Conservation (phyloP, 495 filamentous ascomycete species). For the Halenospora varia region DNA sequence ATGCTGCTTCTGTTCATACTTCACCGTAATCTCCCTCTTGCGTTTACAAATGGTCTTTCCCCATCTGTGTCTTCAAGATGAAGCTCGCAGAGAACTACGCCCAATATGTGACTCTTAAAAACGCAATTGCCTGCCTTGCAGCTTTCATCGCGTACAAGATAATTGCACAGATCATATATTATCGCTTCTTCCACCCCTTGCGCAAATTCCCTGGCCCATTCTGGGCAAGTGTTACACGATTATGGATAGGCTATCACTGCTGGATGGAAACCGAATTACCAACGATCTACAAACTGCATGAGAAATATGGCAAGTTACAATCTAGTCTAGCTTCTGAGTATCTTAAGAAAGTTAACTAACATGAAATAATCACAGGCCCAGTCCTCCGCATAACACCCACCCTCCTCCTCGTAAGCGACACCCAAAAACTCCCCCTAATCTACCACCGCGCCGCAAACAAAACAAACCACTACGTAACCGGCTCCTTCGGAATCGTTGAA, state of each 20-base stretch:
- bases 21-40: too few species aligned
- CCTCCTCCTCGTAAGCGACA: neutral
- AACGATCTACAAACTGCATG: neutral
- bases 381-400: conserved; percentile 3
- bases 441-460: neutral
- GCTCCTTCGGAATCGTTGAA: conserved; percentile 43
- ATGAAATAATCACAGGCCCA: neutral
- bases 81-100: too few species aligned
- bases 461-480: conserved; percentile 27
- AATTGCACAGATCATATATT: conserved; percentile 2
- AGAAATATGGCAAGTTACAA: conserved; percentile 4
- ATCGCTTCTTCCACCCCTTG: conserved; percentile 9
- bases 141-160: too few species aligned
- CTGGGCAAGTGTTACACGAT: conserved; percentile 2
- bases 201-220: conserved; percentile 9
- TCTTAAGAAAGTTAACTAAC: neutral
- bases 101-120: too few species aligned
- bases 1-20: too few species aligned
- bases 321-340: neutral
- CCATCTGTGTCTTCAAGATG: too few species aligned
- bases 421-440: neutral
- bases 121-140: too few species aligned
- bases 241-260: neutral
- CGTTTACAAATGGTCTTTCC: too few species aligned
- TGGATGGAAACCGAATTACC: neutral